Conservation (phyloP, 192 early-diverging fungal genomes). For the Coemansia sp. region DNA sequence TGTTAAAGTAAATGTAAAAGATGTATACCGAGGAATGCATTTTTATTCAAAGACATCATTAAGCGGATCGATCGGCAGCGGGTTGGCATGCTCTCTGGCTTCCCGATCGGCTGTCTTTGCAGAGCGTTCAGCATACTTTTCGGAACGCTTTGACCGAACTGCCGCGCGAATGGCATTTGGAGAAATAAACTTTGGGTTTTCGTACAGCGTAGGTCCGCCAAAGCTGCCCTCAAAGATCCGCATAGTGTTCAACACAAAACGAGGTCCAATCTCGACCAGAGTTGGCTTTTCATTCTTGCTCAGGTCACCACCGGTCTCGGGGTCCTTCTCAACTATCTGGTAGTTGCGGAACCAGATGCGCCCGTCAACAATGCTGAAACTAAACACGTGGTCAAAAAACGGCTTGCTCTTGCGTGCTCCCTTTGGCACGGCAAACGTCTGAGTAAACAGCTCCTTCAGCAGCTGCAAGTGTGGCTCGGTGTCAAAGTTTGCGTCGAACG, state of each 20-base stretch:
- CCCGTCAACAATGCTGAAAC: constrained; percentile 83
- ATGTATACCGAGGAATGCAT: neutral
- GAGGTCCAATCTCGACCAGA: constrained; percentile 93
- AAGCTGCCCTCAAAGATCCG: constrained; percentile 95
- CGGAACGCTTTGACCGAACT: constrained; percentile 24
- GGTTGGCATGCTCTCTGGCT: constrained; percentile 27
- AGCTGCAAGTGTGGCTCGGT: constrained; percentile 78
- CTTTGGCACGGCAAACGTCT: constrained; percentile 87
- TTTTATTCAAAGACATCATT: constrained; percentile 45
- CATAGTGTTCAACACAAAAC: constrained; percentile 92
- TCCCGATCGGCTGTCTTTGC: constrained; percentile 27
- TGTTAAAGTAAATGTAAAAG: neutral
- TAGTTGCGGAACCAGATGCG: constrained; percentile 97
- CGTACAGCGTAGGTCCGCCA: constrained; percentile 88
- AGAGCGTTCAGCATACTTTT: constrained; percentile 38
- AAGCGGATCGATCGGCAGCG: constrained; percentile 49
- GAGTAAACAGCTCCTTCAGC: constrained; percentile 92
- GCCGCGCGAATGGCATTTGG: constrained; percentile 59
- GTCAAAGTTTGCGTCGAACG: constrained; percentile 94
- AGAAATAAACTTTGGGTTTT: constrained; percentile 84
- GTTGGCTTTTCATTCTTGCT: constrained; percentile 68
- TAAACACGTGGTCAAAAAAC: constrained; percentile 93
- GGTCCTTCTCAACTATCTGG: constrained; percentile 77
- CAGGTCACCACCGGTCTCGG: constrained; percentile 59
- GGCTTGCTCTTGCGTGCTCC: constrained; percentile 90